Percentiles rank a stretch among this genome's conserved stretches.
phyloP scores from a whole-genome alignment of 2,329 filamentous ascomycete species.

The Ramularia endophylla region DNA sequence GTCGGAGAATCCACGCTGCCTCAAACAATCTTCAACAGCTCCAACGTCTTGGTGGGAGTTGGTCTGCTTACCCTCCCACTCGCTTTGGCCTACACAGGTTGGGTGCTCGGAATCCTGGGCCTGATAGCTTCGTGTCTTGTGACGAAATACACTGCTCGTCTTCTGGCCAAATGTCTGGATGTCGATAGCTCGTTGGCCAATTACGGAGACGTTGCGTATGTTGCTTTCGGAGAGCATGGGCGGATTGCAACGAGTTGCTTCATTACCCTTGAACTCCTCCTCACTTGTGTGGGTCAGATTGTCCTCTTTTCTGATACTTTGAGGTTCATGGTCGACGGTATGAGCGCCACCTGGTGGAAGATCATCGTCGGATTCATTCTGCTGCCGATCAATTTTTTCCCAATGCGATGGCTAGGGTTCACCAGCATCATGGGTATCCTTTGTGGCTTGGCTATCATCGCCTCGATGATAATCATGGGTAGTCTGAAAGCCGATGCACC shows the following conservation, averaged over 20 bases:
- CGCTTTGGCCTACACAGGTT: neutral
- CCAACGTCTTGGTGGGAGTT: neutral
- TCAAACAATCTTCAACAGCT: slow-evolving; percentile 1
- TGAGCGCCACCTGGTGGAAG: neutral
- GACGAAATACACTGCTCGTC: slow-evolving; percentile 1
- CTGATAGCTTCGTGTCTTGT: neutral
- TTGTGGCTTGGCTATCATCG: neutral
- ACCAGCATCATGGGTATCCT: slow-evolving; percentile 1
- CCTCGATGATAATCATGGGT: neutral
- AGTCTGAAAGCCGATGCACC: neutral
- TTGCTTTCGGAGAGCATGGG: neutral
- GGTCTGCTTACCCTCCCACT: neutral
- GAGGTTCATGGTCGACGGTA: neutral
- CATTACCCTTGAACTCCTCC: neutral
- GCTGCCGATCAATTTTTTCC: neutral
- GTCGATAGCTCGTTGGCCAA: slow-evolving; percentile 1
- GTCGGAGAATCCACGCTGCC: neutral
- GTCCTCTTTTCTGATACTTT: neutral
- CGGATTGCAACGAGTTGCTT: neutral
- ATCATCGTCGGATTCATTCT: neutral
- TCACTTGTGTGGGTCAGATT: neutral
- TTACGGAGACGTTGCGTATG: neutral
- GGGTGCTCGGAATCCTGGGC: neutral
- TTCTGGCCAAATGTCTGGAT: slow-evolving; percentile 1
- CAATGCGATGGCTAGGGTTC: slow-evolving; percentile 1